phyloP scores from a whole-genome alignment of 176 grass and related monocot species.

The Triticum monococcum region DNA sequence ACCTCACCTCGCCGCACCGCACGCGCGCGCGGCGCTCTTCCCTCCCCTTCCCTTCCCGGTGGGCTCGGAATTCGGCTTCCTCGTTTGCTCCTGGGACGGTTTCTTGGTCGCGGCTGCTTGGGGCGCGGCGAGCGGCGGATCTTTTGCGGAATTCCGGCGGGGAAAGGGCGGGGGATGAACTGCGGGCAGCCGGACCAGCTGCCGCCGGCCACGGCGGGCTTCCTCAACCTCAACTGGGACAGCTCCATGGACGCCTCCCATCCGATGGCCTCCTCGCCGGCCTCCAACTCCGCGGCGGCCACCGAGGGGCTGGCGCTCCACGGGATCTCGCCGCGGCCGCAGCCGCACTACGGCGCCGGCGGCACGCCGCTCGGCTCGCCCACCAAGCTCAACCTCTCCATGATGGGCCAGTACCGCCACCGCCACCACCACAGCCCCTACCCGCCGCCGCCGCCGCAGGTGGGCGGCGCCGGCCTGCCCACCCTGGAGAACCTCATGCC shows the following conservation, averaged over 20 bases:
- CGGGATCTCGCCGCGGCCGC: slow-evolving; percentile 65
- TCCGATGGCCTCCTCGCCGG: slow-evolving; percentile 19
- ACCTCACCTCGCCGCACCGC: not conserved
- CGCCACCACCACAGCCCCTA: slow-evolving; percentile 20
- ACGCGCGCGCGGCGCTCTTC: too few relatives aligned
- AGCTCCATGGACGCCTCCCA: slow-evolving; percentile 50
- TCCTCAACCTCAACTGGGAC: slow-evolving; percentile 94
- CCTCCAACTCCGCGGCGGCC: slow-evolving; percentile 44
- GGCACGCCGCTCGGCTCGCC: slow-evolving; percentile 58
- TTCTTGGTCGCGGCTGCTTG: slow-evolving; percentile 27
- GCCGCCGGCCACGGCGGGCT: slow-evolving; percentile 49
- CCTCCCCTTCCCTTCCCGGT: not conserved
- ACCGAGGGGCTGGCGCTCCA: slow-evolving; percentile 44
- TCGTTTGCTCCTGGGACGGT: too few relatives aligned
- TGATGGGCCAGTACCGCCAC: slow-evolving; percentile 57
- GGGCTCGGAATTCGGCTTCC: slow-evolving; percentile 10
- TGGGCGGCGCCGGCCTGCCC: slow-evolving; percentile 31
- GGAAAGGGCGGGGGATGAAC: slow-evolving; percentile 51
- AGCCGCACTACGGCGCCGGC: slow-evolving; percentile 49
- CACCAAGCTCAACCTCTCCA: slow-evolving; percentile 73
- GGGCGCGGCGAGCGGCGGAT: slow-evolving; percentile 24
- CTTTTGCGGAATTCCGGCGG: slow-evolving; percentile 32
- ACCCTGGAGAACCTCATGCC: slow-evolving; percentile 56
- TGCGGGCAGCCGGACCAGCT: slow-evolving; percentile 61
- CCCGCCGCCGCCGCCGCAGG: slow-evolving; percentile 26